Percentiles rank a stretch among this genome's conserved stretches.
These are phyloP conservation scores for Neofusicoccum ribis DNA, from an alignment of 2,329 filamentous ascomycete species.

Conservation along the genomic window DNA sequence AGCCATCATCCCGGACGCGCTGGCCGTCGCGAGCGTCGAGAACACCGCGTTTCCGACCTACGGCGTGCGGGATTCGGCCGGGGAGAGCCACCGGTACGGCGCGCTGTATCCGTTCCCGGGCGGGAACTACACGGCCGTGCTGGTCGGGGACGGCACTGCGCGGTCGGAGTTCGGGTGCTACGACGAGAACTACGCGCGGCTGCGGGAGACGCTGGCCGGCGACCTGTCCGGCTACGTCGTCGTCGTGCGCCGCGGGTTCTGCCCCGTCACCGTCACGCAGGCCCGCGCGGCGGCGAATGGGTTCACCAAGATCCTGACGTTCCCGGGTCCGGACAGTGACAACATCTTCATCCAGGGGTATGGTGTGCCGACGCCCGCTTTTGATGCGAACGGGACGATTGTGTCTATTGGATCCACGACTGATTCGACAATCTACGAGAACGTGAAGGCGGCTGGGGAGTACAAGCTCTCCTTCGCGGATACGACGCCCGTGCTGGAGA, in stretches of 20 bases:
- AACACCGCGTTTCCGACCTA: constrained; percentile 33
- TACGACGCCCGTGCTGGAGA: background rate
- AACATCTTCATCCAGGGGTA: background rate
- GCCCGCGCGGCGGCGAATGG: background rate
- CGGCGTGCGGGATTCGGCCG: background rate
- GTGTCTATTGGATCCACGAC: background rate
- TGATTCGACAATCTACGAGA: background rate
- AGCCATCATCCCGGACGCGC: constrained; percentile 43
- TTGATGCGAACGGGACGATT: background rate
- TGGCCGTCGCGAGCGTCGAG: constrained; percentile 48
- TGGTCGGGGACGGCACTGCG: background rate
- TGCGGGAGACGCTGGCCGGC: background rate
- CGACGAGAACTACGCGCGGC: background rate
- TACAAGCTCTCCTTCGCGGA: background rate
- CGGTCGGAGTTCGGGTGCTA: background rate
- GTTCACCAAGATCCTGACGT: background rate
- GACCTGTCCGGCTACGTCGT: constrained; percentile 1
- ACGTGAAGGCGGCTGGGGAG: background rate
- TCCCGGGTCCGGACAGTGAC: background rate
- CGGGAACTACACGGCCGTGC: constrained; percentile 3
- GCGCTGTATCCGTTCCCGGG: background rate
- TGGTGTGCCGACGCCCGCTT: background rate
- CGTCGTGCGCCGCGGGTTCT: background rate
- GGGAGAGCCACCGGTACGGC: background rate
- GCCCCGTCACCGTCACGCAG: background rate